Evolutionary conservation across 768 basidiomycete species (phyloP).

Genomic region (Panellus pusillus): DNA sequence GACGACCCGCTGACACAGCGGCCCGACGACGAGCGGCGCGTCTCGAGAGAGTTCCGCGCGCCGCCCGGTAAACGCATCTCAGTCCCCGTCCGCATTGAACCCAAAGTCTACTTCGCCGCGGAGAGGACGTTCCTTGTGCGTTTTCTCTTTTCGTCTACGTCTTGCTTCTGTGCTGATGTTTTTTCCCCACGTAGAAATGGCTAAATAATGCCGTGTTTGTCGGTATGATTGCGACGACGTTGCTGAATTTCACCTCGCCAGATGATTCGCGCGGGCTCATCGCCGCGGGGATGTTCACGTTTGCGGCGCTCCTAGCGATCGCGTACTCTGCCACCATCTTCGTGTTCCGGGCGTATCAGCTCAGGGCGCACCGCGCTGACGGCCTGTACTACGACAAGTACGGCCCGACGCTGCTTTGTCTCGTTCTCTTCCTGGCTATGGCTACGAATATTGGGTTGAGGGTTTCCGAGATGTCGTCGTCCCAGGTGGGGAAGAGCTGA

Average conservation of each 20-base stretch:
- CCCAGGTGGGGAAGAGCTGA: constrained; percentile 10
- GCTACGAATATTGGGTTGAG: constrained; percentile 75
- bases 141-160: constrained; percentile 16
- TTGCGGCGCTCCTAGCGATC: constrained; percentile 86
- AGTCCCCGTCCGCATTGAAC: constrained; percentile 94
- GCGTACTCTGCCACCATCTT: constrained; percentile 85
- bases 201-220: constrained; percentile 84
- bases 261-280: constrained; percentile 78
- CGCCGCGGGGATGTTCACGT: constrained; percentile 84
- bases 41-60: constrained; percentile 38
- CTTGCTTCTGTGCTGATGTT: background rate
- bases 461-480: constrained; percentile 58
- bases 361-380: constrained; percentile 71
- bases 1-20: constrained; percentile 58
- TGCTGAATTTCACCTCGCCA: constrained; percentile 81
- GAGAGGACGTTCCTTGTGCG: constrained; percentile 93
- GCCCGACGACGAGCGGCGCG: constrained; percentile 45
- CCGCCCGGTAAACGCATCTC: constrained; percentile 87
- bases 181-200: constrained; percentile 66
- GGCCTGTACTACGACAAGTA: constrained; percentile 90
- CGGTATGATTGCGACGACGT: constrained; percentile 84
- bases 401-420: constrained; percentile 76
- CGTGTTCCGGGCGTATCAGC: constrained; percentile 66
- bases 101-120: constrained; percentile 96
- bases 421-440: constrained; percentile 67